A percentile compares a stretch with the other conserved stretches of the same genome.
phyloP scores from a whole-genome alignment of 495 filamentous ascomycete species.

The Neurospora sp. region DNA sequence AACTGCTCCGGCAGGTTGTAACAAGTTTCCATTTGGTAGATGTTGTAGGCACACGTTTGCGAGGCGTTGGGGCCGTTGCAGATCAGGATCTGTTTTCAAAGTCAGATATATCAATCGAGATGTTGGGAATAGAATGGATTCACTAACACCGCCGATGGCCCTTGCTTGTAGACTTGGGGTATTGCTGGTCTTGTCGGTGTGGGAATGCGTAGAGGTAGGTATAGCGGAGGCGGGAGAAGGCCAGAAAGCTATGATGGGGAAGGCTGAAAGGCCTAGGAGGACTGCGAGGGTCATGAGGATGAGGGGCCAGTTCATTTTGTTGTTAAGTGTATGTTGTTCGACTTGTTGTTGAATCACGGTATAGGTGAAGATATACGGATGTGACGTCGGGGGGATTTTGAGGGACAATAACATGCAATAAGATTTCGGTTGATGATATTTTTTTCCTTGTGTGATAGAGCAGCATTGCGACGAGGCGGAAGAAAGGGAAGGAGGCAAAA shows the following conservation, averaged over 20 bases:
- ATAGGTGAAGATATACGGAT: too few relatives aligned
- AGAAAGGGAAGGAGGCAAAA: too few relatives aligned
- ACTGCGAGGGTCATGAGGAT: background rate
- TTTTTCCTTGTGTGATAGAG: too few relatives aligned
- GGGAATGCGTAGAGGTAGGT: background rate
- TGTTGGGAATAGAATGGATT: too few relatives aligned
- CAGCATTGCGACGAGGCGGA: too few relatives aligned
- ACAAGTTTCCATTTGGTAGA: slow-evolving; percentile 28
- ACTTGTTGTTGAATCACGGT: too few relatives aligned
- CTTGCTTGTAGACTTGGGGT: background rate
- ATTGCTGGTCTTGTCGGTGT: background rate
- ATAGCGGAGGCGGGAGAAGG: background rate
- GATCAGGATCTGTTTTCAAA: slow-evolving; percentile 16
- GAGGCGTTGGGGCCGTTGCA: slow-evolving; percentile 33
- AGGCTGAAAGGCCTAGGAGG: background rate
- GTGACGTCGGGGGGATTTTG: too few relatives aligned
- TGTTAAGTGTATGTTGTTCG: background rate
- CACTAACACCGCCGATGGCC: background rate
- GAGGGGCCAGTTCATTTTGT: background rate
- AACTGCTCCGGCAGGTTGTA: slow-evolving; percentile 24
- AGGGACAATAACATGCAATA: too few relatives aligned
- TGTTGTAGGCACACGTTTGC: slow-evolving; percentile 25
- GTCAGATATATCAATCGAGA: background rate
- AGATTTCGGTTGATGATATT: too few relatives aligned
- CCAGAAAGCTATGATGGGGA: background rate